Percentiles rank a stretch among this genome's conserved stretches.
Conservation (phyloP, 2,329 filamentous ascomycete genomes). For the Neurospora sp. region DNA sequence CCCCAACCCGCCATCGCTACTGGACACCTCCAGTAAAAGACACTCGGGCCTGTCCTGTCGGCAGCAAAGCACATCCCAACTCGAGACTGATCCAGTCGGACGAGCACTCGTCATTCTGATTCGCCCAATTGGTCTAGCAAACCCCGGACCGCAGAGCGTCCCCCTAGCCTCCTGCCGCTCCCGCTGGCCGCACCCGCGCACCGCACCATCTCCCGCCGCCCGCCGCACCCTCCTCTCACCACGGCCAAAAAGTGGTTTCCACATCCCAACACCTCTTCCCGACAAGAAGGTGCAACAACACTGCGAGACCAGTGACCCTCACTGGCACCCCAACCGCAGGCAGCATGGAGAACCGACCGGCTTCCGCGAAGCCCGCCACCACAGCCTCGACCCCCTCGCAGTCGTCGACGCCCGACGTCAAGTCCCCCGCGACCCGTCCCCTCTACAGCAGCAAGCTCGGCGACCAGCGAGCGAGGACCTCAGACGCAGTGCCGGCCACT, state of each 20-base stretch:
- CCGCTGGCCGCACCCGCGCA: conserved; percentile 1
- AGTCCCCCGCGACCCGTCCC: conserved; percentile 17
- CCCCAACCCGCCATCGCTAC: not conserved
- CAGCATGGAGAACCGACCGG: conserved; percentile 21
- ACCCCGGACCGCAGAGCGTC: conserved; percentile 8
- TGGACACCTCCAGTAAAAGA: conserved; percentile 2
- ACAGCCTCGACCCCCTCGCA: conserved; percentile 12
- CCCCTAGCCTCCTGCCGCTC: conserved; percentile 12
- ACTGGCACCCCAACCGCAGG: conserved; percentile 10
- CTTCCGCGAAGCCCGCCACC: conserved; percentile 16
- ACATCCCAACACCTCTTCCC: conserved; percentile 3
- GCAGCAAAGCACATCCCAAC: not conserved
- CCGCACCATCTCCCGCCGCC: conserved; percentile 15
- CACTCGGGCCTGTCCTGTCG: conserved; percentile 7
- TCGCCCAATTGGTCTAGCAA: conserved; percentile 17
- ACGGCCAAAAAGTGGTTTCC: conserved; percentile 9
- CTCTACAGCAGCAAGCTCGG: conserved; percentile 25
- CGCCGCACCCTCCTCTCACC: conserved; percentile 17
- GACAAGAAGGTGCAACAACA: conserved; percentile 9
- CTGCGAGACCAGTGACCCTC: conserved; percentile 9
- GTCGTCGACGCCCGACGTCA: conserved; percentile 15
- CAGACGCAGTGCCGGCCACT: conserved; percentile 13
- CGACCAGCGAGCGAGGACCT: conserved; percentile 17
- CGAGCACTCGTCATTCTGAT: conserved; percentile 15
- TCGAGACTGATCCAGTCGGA: conserved; percentile 6